Base-by-base conservation (phyloP, 2,329 filamentous ascomycete genomes). In the Paecilomyces fulvus region DNA sequence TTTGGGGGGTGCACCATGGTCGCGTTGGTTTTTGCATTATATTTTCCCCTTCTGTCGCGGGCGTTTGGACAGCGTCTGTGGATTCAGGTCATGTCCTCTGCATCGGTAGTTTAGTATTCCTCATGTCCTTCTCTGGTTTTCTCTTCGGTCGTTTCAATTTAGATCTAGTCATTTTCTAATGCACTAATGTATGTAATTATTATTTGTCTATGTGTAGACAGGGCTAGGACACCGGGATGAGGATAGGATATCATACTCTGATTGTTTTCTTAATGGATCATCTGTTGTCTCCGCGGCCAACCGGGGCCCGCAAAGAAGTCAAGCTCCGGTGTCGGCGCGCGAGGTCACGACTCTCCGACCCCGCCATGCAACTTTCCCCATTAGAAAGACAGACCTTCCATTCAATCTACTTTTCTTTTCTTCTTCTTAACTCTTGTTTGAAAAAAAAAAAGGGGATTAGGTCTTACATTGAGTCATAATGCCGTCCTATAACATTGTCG, bases 401-500 rank as follows among this genome's bases (percentile, higher is more conserved):
- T 55, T 59, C 61, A 59, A 60, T 58, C 63, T 56, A 52, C 20
- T 57, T 28, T 7, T 28, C 5, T 28, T 28, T 28, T 28, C 7
- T 46, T 59, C 31, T 49, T 56, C 58, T 60, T 59, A 51, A 54
- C 46, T 52, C 53, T 52, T 17, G 54, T 53, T 43, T 30, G 48
- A 28, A 49, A 25, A 23, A 49, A 43, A 28, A 49, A 25, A 23
- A 49, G 23, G 20, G 28, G 5, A 43, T 1, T 17, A 43, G 37
- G 37, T 49, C 25, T 51, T 46, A 28, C 23, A 54, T 48, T 48
- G 30, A 8, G 17, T 33, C 60, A 80, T 65, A 57, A 90, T 90
- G 88, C 75, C 85, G 63, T 79, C 82, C 53, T 86, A 84, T 71
- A 90, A 90, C 62, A 88, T 92, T 70, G 88, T 92, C 60, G 87